Evolutionary conservation across 306 rosid genomes (phyloP).

Genomic region (Abrus pulchellus): DNA sequence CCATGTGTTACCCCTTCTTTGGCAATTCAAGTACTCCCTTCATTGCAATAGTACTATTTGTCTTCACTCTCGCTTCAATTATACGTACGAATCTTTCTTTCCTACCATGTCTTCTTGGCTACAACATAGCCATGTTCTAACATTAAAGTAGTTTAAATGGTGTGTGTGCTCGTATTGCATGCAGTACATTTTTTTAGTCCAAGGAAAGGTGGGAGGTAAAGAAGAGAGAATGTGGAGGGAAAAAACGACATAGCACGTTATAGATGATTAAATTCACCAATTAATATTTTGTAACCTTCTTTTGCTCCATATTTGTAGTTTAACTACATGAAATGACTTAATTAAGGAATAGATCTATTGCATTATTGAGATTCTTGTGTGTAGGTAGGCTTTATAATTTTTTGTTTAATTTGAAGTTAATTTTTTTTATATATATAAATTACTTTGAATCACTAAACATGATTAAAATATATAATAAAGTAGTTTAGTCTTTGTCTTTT

Average conservation of each 20-base stretch:
- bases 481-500: too few species aligned
- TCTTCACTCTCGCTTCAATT: slow-evolving; percentile 11
- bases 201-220: too few species aligned
- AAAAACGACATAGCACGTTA: too few species aligned
- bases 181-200: slow-evolving; percentile 3
- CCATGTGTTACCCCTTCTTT: slow-evolving; percentile 11
- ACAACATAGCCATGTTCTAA: background rate
- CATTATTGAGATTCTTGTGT: slow-evolving; percentile 29
- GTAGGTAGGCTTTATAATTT: slow-evolving; percentile 27
- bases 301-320: too few species aligned
- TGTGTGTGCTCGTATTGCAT: background rate
- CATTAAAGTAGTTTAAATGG: slow-evolving; percentile 9
- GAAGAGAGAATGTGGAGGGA: too few species aligned
- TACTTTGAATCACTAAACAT: too few species aligned
- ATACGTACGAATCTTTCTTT: slow-evolving; percentile 26
- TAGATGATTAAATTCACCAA: too few species aligned
- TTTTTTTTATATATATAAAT: too few species aligned
- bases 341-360: too few species aligned
- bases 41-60: slow-evolving; percentile 13
- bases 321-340: too few species aligned
- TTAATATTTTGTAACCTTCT: too few species aligned
- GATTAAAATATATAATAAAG: too few species aligned
- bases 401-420: background rate
- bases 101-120: background rate
- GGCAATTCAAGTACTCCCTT: slow-evolving; percentile 1